Evolutionary conservation across 805 yeast genomes (phyloP), one percentile per base, ranked within the genome.

Genomic region (Candida cerambycidarum): DNA sequence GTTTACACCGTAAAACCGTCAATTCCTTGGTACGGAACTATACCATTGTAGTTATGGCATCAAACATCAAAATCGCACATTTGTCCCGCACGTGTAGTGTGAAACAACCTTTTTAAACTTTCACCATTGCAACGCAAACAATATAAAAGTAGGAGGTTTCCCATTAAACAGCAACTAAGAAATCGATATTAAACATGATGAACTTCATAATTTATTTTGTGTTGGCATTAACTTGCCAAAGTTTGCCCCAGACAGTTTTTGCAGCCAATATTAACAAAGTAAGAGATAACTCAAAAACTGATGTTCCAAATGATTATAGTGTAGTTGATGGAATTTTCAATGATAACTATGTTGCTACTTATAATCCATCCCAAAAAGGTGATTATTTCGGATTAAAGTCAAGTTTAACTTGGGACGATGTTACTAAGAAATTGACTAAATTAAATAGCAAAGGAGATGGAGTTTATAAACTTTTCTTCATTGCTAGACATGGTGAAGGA

Each of bases 401-500:
- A 9, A 46, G 44, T 24, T 37, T 41, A 5, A 41, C 55, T 1
- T 64, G 69, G 69, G 23, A 38, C 6, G 47, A 56, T 24, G 51
- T 64, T 2, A 18, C 49, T 6, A 35, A 45, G 2, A 35, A 48
- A n/a, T 19, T 59, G 9, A 32, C 46, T 9, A 43, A 45, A 4
- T 37, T 53, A 11, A 46, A 53, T 15, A 31, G 18, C 2, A 33
- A 50, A 17, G 41, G 47, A 12, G 35, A 33, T 9, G 34, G 40
- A 18, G 37, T 38, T 10, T 53, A 55, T 42, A 63, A 62, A 42
- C 44, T 64, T 24, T 44, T 64, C 14, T 62, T 59, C 31, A 39
- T 64, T 7, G 64, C 58, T 28, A 50, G 70, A 42, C 70, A 64
- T 43, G 67, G 67, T 9, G 63, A 63, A 49, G 69, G 65, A 8